These are phyloP conservation scores for Dimocarpus longan DNA, from an alignment of 345 rosid species.

Conservation along the genomic window DNA sequence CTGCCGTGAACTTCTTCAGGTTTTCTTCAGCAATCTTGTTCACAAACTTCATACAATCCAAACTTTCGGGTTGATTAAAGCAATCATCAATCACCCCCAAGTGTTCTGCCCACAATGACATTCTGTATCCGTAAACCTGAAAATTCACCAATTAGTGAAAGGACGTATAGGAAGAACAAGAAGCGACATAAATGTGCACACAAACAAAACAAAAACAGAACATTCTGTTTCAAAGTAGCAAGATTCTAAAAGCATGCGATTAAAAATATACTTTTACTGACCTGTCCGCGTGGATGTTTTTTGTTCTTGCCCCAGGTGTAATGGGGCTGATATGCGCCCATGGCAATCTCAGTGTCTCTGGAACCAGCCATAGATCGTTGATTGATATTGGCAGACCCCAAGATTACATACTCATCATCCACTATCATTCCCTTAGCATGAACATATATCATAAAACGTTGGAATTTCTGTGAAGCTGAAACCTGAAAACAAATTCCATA, in stretches of 20 bases:
- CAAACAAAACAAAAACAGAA: not conserved
- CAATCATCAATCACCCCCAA: constrained; percentile 46
- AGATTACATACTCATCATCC: constrained; percentile 74
- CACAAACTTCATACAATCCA: constrained; percentile 63
- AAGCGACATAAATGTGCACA: not conserved
- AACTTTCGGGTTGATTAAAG: constrained; percentile 55
- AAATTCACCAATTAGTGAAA: not conserved
- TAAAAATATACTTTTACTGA: not conserved
- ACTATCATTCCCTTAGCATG: constrained; percentile 89
- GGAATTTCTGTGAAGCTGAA: constrained; percentile 52
- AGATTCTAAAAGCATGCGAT: not conserved
- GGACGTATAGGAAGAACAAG: not conserved
- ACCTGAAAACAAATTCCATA: constrained; percentile 43
- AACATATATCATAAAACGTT: constrained; percentile 81
- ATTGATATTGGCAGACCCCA: constrained; percentile 92
- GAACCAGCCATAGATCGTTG: constrained; percentile 86
- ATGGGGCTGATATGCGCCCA: constrained; percentile 77
- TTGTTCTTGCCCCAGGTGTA: constrained; percentile 60
- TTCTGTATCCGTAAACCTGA: constrained; percentile 78
- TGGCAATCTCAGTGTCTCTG: constrained; percentile 86
- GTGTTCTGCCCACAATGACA: constrained; percentile 96
- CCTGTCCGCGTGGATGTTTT: constrained; percentile 75
- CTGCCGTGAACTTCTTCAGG: constrained; percentile 58
- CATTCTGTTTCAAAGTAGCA: not conserved
- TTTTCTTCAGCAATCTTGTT: constrained; percentile 72